A percentile compares a stretch with the other conserved stretches of the same genome.
Evolutionary conservation across 2,329 filamentous ascomycete genomes (phyloP).

Genomic region (Penicillium concentricum): DNA sequence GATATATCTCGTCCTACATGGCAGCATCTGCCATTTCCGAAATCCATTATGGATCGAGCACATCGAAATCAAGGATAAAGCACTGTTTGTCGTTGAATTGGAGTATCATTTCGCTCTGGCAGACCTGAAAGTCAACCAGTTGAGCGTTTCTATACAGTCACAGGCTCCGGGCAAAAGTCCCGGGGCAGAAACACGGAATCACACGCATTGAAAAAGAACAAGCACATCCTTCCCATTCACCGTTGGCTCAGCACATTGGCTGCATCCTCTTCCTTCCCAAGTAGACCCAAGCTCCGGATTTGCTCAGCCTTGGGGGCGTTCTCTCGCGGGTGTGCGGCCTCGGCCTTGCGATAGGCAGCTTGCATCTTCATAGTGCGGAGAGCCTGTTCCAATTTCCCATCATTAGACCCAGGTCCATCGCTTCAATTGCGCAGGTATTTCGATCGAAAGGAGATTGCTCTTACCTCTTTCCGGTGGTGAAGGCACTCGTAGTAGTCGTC

Average conservation of each 20-base stretch:
- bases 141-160: conserved; percentile 38
- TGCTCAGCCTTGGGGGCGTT: conserved; percentile 78
- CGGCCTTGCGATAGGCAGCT: conserved; percentile 77
- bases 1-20: neutral
- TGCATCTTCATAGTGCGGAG: conserved; percentile 77
- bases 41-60: neutral
- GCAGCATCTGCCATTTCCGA: neutral
- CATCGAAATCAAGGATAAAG: neutral
- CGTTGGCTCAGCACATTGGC: conserved; percentile 52
- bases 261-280: conserved; percentile 80
- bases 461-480: conserved; percentile 97
- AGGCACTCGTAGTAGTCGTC: conserved; percentile 99
- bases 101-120: conserved; percentile 29
- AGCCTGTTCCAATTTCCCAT: conserved; percentile 53
- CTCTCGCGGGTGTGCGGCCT: conserved; percentile 72
- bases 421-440: neutral
- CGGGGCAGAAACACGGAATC: conserved; percentile 29
- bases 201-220: conserved; percentile 28
- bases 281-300: conserved; percentile 80
- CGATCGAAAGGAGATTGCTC: conserved; percentile 23
- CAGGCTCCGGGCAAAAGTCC: conserved; percentile 22
- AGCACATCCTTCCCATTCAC: conserved; percentile 22
- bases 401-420: conserved; percentile 6
- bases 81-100: conserved; percentile 18
- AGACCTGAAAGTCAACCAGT: conserved; percentile 18